Conservation (phyloP, 2,329 filamentous ascomycete species). For the Paraphoma sp. region DNA sequence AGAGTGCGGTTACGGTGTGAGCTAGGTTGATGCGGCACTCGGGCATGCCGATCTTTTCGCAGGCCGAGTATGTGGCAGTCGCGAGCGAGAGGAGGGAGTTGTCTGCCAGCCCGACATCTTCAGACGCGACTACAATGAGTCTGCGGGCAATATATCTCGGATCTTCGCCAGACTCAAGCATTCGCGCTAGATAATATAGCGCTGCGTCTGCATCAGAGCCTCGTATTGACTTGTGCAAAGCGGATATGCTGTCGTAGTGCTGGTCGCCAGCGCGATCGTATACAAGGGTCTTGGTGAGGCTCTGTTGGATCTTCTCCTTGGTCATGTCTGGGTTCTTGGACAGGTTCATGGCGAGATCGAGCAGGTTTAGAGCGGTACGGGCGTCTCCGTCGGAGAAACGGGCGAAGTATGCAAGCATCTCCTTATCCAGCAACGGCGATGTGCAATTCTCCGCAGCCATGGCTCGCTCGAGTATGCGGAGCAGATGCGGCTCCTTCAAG, state of each 20-base stretch:
- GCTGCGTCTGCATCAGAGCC: conserved; percentile 86
- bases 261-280: conserved; percentile 96
- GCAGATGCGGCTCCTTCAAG: conserved; percentile 74
- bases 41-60: conserved; percentile 93
- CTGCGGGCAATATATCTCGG: conserved; percentile 90
- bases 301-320: conserved; percentile 76
- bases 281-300: conserved; percentile 88
- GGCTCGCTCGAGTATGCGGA: conserved; percentile 77
- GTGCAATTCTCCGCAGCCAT: conserved; percentile 64
- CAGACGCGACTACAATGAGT: conserved; percentile 92
- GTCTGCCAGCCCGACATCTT: conserved; percentile 92
- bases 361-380: conserved; percentile 86
- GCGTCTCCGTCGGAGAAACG: conserved; percentile 92
- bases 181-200: conserved; percentile 92
- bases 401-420: conserved; percentile 81
- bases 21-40: conserved; percentile 92
- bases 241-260: conserved; percentile 97
- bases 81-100: conserved; percentile 83
- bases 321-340: conserved; percentile 70
- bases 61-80: conserved; percentile 83
- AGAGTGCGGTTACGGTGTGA: conserved; percentile 83
- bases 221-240: conserved; percentile 94
- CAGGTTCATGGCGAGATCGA: conserved; percentile 86
- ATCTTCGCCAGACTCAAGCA: conserved; percentile 95
- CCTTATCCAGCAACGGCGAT: conserved; percentile 72